Conservation (phyloP, 306 rosid genomes). For the Ochetophila trinervis region DNA sequence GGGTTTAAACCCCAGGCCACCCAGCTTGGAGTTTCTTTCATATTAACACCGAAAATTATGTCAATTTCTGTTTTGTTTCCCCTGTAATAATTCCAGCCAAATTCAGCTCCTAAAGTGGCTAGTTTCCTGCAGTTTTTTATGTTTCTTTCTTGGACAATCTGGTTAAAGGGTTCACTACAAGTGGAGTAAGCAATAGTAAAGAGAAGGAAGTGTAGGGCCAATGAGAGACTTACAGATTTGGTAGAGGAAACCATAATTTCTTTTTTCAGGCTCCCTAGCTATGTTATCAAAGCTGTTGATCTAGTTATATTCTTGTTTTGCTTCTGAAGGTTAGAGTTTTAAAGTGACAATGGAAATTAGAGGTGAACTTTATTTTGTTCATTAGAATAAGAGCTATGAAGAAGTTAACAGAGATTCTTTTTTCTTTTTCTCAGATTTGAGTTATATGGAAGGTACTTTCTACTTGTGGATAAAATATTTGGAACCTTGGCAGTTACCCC, state of each 20-base stretch:
- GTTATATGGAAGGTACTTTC: background rate
- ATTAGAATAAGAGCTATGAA: background rate
- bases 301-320: background rate
- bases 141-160: background rate
- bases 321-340: background rate
- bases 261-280: background rate
- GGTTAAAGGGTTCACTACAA: background rate
- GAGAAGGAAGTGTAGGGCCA: slow-evolving; percentile 27
- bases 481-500: background rate
- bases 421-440: background rate
- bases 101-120: slow-evolving; percentile 52
- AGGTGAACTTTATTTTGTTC: background rate
- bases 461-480: background rate
- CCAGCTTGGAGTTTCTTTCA: slow-evolving; percentile 26
- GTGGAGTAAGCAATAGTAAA: background rate
- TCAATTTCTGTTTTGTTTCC: slow-evolving; percentile 10
- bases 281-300: background rate
- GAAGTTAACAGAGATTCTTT: slow-evolving; percentile 2
- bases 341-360: background rate
- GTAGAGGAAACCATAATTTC: slow-evolving; percentile 25
- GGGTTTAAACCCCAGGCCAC: slow-evolving; percentile 87
- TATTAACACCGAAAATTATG: slow-evolving; percentile 40
- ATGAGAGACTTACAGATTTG: slow-evolving; percentile 11
- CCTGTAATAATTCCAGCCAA: slow-evolving; percentile 43
- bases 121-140: slow-evolving; percentile 44